Conservation (phyloP, 768 basidiomycete genomes). For the Cystobasidium tubakii region DNA sequence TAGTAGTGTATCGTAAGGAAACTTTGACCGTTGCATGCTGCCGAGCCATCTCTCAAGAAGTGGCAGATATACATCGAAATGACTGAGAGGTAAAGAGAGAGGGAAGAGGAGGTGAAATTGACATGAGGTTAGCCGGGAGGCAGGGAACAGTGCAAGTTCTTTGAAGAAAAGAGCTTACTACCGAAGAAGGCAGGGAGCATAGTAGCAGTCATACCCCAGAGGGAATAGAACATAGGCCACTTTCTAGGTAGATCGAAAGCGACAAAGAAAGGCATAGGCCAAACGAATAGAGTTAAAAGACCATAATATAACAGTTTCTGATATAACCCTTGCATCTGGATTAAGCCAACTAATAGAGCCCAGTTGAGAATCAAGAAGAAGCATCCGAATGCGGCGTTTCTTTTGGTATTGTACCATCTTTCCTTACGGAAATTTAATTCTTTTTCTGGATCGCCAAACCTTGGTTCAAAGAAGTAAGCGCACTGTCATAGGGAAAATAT, state of each 20-base stretch:
- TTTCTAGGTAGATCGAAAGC: conserved; percentile 25
- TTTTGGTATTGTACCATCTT: conserved; percentile 34
- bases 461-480: conserved; percentile 30
- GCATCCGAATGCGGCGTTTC: conserved; percentile 25
- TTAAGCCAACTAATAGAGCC: conserved; percentile 5
- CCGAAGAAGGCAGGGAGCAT: neutral
- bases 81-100: neutral
- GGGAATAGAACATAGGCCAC: neutral
- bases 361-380: conserved; percentile 31
- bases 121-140: too few species aligned
- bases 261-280: conserved; percentile 26
- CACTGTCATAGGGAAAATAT: neutral
- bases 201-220: neutral
- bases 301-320: conserved; percentile 27
- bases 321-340: neutral
- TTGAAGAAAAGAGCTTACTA: conserved; percentile 9
- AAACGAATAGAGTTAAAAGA: conserved; percentile 11
- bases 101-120: neutral
- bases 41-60: conserved; percentile 21
- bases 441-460: conserved; percentile 32
- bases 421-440: conserved; percentile 31
- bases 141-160: too few species aligned
- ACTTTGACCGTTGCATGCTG: conserved; percentile 14
- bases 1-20: conserved; percentile 23
- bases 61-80: conserved; percentile 21